phyloP scores from a whole-genome alignment of 1,284 basidiomycete genomes.

The Austroboletus novae-zelandiae region DNA sequence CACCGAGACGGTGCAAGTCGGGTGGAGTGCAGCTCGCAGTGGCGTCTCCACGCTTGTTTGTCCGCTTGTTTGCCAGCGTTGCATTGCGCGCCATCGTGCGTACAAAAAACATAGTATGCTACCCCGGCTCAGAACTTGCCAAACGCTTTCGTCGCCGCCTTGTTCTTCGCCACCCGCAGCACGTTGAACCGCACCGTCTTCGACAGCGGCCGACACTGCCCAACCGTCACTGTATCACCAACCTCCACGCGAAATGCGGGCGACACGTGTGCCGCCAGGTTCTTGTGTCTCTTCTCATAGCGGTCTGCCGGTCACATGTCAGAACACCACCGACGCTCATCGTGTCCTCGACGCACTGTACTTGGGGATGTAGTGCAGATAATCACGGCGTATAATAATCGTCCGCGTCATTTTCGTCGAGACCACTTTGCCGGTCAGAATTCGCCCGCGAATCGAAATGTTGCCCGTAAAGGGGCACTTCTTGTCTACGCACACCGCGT shows the following conservation, averaged over 20 bases:
- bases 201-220: constrained; percentile 98
- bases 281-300: constrained; percentile 98
- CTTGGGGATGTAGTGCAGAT: constrained; percentile 98
- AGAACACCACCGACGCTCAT: constrained; percentile 3
- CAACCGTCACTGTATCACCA: constrained; percentile 94
- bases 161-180: constrained; percentile 87
- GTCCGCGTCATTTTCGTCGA: constrained; percentile 99
- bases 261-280: constrained; percentile 95
- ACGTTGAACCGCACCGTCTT: constrained; percentile 99
- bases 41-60: constrained; percentile 30
- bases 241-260: constrained; percentile 97
- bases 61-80: constrained; percentile 31
- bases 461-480: constrained; percentile 98
- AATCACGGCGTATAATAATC: constrained; percentile 97
- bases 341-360: constrained; percentile 66
- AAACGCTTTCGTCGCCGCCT: constrained; percentile 86
- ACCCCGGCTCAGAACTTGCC: constrained; percentile 78
- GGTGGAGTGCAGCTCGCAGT: constrained; percentile 9
- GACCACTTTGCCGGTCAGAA: constrained; percentile 95
- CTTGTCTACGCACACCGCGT: constrained; percentile 69
- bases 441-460: constrained; percentile 98
- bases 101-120: constrained; percentile 28
- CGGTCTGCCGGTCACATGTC: constrained; percentile 55
- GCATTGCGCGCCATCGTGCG: constrained; percentile 19
- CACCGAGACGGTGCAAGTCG: constrained; percentile 29